Evolutionary conservation across 768 basidiomycete genomes (phyloP).

Genomic region (Tricholoma sp.): DNA sequence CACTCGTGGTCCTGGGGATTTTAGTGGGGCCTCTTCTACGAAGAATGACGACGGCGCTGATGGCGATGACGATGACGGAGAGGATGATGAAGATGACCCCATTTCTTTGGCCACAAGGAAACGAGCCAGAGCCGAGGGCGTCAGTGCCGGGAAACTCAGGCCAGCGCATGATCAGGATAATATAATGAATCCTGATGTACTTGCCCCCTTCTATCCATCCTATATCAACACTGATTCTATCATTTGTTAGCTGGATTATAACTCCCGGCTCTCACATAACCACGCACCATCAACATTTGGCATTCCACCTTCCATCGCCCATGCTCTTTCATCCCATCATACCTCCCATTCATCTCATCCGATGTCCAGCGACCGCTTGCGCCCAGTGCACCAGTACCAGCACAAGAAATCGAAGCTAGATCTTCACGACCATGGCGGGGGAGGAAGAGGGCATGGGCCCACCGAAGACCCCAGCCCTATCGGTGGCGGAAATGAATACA

Average conservation of each 20-base stretch:
- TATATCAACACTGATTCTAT: neutral
- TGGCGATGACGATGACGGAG: slow-evolving; percentile 31
- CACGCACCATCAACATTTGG: neutral
- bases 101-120: neutral
- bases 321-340: neutral
- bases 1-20: slow-evolving; percentile 40
- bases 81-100: neutral
- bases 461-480: neutral
- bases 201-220: neutral
- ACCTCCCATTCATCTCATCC: neutral
- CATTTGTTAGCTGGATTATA: neutral
- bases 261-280: neutral
- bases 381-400: neutral
- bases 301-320: neutral
- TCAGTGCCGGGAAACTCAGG: neutral
- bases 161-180: neutral
- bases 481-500: neutral
- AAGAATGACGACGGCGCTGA: slow-evolving; percentile 30
- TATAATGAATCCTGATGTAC: neutral
- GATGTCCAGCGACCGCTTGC: slow-evolving; percentile 1
- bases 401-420: neutral
- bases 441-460: neutral
- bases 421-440: neutral
- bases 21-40: slow-evolving; percentile 29
- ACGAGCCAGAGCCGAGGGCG: neutral